Evolutionary conservation across 2,329 filamentous ascomycete genomes (phyloP).

Genomic region (Scleromitrula shiraiana): DNA sequence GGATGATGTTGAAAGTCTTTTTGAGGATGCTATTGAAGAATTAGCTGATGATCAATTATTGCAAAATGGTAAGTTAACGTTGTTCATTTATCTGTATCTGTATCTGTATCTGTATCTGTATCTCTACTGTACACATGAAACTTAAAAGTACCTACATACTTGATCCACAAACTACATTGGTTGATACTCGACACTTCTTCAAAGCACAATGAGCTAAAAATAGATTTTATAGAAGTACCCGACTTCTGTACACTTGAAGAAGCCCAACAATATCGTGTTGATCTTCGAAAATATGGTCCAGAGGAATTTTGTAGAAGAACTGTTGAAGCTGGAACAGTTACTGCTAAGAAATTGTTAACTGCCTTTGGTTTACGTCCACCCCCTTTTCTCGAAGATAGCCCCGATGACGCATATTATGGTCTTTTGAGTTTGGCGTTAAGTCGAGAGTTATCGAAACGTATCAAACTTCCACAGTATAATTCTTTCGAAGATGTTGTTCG

Average conservation of each 20-base stretch:
- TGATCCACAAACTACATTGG: too few species aligned
- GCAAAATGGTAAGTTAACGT: conserved; percentile 32
- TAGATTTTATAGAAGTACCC: conserved; percentile 17
- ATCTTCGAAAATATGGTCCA: conserved; percentile 70
- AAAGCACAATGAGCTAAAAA: conserved; percentile 23
- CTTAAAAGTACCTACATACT: too few species aligned
- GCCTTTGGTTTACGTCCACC: conserved; percentile 76
- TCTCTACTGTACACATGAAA: too few species aligned
- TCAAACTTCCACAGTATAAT: conserved; percentile 74
- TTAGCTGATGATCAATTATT: conserved; percentile 39
- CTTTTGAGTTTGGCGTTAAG: conserved; percentile 70
- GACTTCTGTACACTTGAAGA: conserved; percentile 57
- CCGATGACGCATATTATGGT: conserved; percentile 68
- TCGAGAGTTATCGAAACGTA: conserved; percentile 72
- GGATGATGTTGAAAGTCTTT: conserved; percentile 33
- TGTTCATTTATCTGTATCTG: conserved; percentile 4
- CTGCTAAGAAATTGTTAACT: conserved; percentile 75
- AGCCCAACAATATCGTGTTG: conserved; percentile 57
- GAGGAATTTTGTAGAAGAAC: conserved; percentile 68
- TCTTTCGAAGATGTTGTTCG: conserved; percentile 78
- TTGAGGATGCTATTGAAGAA: conserved; percentile 39
- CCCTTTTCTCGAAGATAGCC: conserved; percentile 59
- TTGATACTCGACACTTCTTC: too few species aligned
- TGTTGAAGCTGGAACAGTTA: conserved; percentile 59
- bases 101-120: too few species aligned